A percentile compares a stretch with the other conserved stretches of the same genome.
These are phyloP conservation scores for Apiospora sp. DNA, from an alignment of 2,329 filamentous ascomycete genomes.

Conservation along the genomic window DNA sequence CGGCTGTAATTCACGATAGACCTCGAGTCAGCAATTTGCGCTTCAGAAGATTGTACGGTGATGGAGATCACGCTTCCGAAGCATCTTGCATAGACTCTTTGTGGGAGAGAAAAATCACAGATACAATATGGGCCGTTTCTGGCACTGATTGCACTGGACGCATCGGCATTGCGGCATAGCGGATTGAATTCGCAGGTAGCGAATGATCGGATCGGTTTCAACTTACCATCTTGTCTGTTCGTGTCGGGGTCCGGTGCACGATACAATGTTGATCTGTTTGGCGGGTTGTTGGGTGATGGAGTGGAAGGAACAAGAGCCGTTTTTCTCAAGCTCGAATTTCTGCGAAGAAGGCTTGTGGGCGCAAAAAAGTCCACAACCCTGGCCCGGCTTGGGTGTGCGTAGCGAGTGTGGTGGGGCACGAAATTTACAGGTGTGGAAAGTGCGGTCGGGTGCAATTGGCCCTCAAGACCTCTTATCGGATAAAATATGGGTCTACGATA, in stretches of 20 bases:
- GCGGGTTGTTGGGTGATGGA: constrained; percentile 12
- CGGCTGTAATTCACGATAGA: constrained; percentile 64
- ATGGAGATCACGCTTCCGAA: constrained; percentile 72
- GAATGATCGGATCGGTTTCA: constrained; percentile 39
- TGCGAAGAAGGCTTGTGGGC: constrained; percentile 20
- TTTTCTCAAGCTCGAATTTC: constrained; percentile 18
- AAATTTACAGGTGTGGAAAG: constrained; percentile 12
- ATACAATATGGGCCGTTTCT: constrained; percentile 40
- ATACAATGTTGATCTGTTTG: constrained; percentile 19
- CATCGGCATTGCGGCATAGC: constrained; percentile 37
- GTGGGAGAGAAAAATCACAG: constrained; percentile 36
- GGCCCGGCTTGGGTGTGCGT: constrained; percentile 15
- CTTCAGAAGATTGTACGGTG: constrained; percentile 77
- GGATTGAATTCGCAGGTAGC: constrained; percentile 14
- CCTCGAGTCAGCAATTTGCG: constrained; percentile 99
- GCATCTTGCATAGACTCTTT: constrained; percentile 95
- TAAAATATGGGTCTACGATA: not conserved
- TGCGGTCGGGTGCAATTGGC: constrained; percentile 11
- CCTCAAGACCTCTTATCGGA: not conserved
- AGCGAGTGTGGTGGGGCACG: constrained; percentile 1
- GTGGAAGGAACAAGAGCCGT: not conserved
- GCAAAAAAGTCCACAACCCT: constrained; percentile 21
- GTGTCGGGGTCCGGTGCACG: constrained; percentile 1
- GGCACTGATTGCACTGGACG: constrained; percentile 38
- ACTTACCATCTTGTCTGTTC: constrained; percentile 75